Percentiles rank a stretch among this genome's conserved stretches.
Evolutionary conservation across 192 early-diverging fungal species (phyloP).

Genomic region (Entophlyctis helioformis): DNA sequence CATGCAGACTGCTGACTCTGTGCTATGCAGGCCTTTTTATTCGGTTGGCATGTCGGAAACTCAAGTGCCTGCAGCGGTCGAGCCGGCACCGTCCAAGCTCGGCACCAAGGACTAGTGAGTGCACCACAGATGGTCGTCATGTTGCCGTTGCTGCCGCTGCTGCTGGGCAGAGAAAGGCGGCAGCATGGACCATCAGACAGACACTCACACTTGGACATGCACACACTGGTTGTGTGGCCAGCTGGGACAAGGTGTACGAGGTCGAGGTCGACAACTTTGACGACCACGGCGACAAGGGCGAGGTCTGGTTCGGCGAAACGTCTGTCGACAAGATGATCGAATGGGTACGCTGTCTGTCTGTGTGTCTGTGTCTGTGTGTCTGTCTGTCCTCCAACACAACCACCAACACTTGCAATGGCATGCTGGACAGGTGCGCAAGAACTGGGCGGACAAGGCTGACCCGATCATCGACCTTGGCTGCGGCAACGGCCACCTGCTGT

Average conservation of each 20-base stretch:
- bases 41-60: no score
- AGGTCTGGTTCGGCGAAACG: conserved; percentile 86
- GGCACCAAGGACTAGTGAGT: no score
- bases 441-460: conserved; percentile 16
- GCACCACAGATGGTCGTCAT: no score
- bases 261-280: conserved; percentile 70
- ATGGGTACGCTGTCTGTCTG: conserved; percentile 49
- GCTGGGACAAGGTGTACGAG: conserved; percentile 76
- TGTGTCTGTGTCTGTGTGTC: background rate
- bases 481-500: conserved; percentile 83
- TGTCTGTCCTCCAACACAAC: conserved; percentile 5
- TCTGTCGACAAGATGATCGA: conserved; percentile 73
- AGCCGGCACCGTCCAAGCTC: no score
- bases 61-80: no score
- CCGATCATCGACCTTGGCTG: conserved; percentile 76
- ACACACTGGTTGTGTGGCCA: no score
- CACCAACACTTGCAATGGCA: background rate
- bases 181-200: no score
- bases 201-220: no score
- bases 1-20: no score
- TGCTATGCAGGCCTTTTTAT: no score
- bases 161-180: no score
- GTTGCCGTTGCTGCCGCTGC: no score
- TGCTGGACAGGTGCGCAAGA: conserved; percentile 8
- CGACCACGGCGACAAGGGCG: conserved; percentile 78